Conservation (phyloP, 2,329 filamentous ascomycete species). For the Colletotrichum sp. region DNA sequence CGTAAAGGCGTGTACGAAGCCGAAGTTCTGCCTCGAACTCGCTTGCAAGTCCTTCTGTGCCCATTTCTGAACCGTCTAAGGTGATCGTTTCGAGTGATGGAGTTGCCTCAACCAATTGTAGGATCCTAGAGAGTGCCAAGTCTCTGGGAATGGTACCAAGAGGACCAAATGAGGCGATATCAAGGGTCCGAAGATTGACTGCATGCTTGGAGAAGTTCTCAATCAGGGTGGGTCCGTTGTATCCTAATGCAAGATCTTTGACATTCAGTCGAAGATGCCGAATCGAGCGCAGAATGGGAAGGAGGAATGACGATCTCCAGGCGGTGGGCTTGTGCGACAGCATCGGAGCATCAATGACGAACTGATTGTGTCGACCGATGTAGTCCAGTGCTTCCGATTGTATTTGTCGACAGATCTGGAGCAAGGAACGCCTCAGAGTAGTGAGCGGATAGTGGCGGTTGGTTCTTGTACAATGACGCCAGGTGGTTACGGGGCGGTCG, state of each 20-base stretch:
- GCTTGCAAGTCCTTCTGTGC: not conserved
- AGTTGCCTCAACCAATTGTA: not conserved
- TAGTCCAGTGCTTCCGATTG: not conserved
- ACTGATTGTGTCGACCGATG: not conserved
- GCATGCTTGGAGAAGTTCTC: not conserved
- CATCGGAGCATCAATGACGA: not conserved
- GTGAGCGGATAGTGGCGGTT: not conserved
- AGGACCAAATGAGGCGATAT: not conserved
- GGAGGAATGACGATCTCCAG: not conserved
- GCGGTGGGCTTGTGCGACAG: not conserved
- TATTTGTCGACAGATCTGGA: not conserved
- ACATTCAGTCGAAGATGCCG: not conserved
- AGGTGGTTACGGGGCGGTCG: too few relatives aligned
- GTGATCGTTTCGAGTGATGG: not conserved
- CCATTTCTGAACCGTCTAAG: not conserved
- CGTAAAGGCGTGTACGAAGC: not conserved
- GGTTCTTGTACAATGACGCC: too few relatives aligned
- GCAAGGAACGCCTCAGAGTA: not conserved
- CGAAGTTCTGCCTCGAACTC: not conserved
- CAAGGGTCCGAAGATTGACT: not conserved
- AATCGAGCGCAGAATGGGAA: not conserved
- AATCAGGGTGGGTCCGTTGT: not conserved
- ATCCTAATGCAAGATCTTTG: not conserved
- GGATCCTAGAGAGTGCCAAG: not conserved
- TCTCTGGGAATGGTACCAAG: not conserved